Conservation (phyloP, 257 asterid species). For the Solanum rostratum region DNA sequence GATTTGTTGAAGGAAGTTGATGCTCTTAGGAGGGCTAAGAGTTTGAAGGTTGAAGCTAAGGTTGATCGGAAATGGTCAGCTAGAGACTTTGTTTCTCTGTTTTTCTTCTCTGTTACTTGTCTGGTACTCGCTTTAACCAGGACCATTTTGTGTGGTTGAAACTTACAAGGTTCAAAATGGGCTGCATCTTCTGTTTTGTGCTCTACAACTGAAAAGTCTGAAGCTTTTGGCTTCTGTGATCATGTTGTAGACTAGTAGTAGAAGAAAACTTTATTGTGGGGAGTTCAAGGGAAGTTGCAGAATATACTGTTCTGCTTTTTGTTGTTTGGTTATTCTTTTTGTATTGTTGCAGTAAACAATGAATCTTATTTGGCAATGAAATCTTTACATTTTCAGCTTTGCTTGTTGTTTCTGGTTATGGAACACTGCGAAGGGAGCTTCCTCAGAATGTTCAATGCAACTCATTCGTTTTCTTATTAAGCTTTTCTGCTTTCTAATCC, state of each 20-base stretch:
- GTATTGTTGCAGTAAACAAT: neutral
- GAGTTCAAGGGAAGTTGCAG: constrained; percentile 7
- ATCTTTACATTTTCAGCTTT: neutral
- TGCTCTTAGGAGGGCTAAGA: constrained; percentile 85
- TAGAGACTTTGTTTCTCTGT: constrained; percentile 58
- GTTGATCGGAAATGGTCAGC: constrained; percentile 61
- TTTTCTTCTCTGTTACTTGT: constrained; percentile 59
- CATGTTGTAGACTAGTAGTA: neutral
- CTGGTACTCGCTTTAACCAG: constrained; percentile 50
- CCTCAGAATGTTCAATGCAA: neutral
- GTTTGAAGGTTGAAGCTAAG: constrained; percentile 57
- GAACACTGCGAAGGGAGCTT: neutral
- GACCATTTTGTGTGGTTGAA: constrained; percentile 46
- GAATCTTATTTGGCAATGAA: neutral
- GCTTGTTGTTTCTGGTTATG: neutral
- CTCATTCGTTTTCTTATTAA: neutral
- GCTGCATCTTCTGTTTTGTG: neutral
- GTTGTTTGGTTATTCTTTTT: neutral
- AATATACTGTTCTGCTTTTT: constrained; percentile 26
- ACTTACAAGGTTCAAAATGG: neutral
- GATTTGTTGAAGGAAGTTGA: constrained; percentile 88
- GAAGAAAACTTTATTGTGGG: neutral
- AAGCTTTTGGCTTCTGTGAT: constrained; percentile 1
- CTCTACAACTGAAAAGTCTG: neutral
- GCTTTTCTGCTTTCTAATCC: neutral